Evolutionary conservation across 139 green algal species (phyloP).

Genomic region (Chlorella sp.): DNA sequence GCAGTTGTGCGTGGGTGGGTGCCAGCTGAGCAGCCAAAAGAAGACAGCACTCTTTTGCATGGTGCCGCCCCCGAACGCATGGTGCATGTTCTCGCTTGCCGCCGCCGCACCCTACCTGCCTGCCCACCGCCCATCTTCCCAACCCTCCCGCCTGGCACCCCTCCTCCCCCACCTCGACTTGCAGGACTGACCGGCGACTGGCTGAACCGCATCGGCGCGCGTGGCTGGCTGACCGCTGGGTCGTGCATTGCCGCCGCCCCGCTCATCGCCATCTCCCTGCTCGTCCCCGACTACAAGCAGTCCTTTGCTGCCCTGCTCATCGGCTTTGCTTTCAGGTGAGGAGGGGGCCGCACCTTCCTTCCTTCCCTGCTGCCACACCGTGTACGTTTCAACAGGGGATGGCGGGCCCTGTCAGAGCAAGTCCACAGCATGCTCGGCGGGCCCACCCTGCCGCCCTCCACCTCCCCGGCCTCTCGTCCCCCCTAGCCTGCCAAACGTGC

Average conservation of each 20-base stretch:
- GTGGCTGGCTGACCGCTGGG: slow-evolving; percentile 72
- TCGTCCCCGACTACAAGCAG: slow-evolving; percentile 64
- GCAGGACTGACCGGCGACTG: slow-evolving; percentile 78
- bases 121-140: no score
- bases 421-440: not conserved
- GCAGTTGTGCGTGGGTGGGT: not conserved
- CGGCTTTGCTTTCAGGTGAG: slow-evolving; percentile 35
- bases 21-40: no score
- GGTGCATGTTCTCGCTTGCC: no score
- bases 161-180: not conserved
- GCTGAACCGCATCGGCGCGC: slow-evolving; percentile 61
- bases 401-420: no score
- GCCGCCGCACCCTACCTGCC: no score
- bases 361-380: no score
- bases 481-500: not conserved
- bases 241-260: slow-evolving; percentile 74
- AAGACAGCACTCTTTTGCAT: no score
- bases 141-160: not conserved
- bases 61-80: no score
- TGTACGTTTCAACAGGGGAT: no score
- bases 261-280: slow-evolving; percentile 71
- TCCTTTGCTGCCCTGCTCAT: slow-evolving; percentile 81
- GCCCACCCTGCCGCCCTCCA: not conserved
- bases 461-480: no score
- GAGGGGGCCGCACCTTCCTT: not conserved